These are phyloP conservation scores for Fusarium aywerte DNA, from an alignment of 2,329 filamentous ascomycete species.

Conservation along the genomic window DNA sequence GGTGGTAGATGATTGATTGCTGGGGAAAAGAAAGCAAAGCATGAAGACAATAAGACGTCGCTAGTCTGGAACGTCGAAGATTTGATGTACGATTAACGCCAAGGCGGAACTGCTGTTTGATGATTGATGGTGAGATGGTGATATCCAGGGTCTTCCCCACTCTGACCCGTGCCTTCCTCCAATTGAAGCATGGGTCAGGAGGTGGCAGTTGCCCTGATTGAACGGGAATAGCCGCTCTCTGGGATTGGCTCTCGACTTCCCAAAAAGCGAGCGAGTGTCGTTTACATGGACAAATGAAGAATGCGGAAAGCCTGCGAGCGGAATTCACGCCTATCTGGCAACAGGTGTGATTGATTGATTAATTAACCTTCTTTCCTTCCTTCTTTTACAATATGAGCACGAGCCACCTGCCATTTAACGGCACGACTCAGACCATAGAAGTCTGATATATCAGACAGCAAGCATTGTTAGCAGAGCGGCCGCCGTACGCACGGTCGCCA, in stretches of 20 bases:
- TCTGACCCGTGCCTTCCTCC: slow-evolving; percentile 12
- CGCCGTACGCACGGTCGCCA: slow-evolving; percentile 19
- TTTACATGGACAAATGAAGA: slow-evolving; percentile 30
- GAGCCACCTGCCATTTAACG: slow-evolving; percentile 21
- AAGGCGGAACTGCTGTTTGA: slow-evolving; percentile 34
- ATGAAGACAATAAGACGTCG: slow-evolving; percentile 27
- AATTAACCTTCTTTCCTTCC: background rate
- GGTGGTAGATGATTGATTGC: background rate
- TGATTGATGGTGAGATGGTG: slow-evolving; percentile 2
- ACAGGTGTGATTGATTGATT: slow-evolving; percentile 19
- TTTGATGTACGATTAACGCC: slow-evolving; percentile 29
- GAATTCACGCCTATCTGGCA: slow-evolving; percentile 37
- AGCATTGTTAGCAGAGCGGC: slow-evolving; percentile 25
- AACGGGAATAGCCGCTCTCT: slow-evolving; percentile 29
- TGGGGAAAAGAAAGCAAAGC: background rate
- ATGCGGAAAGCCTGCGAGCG: slow-evolving; percentile 31
- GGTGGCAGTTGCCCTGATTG: slow-evolving; percentile 19
- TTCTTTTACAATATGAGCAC: background rate
- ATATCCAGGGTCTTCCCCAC: slow-evolving; percentile 38
- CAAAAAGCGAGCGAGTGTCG: slow-evolving; percentile 2
- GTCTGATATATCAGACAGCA: slow-evolving; percentile 7
- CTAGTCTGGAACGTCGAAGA: slow-evolving; percentile 15
- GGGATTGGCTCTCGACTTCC: slow-evolving; percentile 8
- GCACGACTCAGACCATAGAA: slow-evolving; percentile 13
- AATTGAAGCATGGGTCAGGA: slow-evolving; percentile 40